Percentiles rank a stretch among this genome's conserved stretches.
Conservation (phyloP, 2,329 filamentous ascomycete genomes). For the Fusarium sp. region DNA sequence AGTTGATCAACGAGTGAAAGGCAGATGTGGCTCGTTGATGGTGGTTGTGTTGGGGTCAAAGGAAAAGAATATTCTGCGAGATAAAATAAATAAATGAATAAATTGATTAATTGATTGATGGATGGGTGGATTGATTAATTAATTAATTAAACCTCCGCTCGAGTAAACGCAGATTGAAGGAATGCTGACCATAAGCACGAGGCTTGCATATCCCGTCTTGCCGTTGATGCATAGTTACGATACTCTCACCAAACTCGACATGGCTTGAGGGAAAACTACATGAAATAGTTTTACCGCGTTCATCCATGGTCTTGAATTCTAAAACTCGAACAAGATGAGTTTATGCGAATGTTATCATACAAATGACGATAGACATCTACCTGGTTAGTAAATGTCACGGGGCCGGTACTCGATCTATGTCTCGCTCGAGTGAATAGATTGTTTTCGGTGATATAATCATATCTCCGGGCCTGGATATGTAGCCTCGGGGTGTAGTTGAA, state of each 20-base stretch:
- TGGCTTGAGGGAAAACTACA: not conserved
- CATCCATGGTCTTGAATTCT: not conserved
- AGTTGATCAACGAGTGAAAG: not conserved
- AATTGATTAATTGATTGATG: not conserved
- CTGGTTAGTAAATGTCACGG: not conserved
- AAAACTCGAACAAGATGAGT: not conserved
- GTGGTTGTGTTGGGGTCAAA: conserved; percentile 10
- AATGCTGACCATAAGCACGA: not conserved
- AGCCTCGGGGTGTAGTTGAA: not conserved
- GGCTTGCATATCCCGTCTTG: not conserved
- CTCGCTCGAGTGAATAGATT: not conserved
- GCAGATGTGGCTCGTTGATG: conserved; percentile 4
- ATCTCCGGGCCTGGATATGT: not conserved
- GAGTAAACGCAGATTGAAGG: not conserved
- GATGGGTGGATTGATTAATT: conserved; percentile 4
- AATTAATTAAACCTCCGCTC: not conserved
- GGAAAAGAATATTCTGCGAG: not conserved
- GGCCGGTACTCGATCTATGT: not conserved
- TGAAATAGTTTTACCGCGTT: not conserved
- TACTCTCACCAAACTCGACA: not conserved
- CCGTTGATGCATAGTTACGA: conserved; percentile 1
- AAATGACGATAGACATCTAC: conserved; percentile 7
- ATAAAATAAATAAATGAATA: conserved; percentile 5
- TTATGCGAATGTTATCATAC: not conserved
- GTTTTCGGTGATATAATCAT: not conserved